Evolutionary conservation across 345 rosid species (phyloP).

Genomic region (Sonneratia caseolaris): DNA sequence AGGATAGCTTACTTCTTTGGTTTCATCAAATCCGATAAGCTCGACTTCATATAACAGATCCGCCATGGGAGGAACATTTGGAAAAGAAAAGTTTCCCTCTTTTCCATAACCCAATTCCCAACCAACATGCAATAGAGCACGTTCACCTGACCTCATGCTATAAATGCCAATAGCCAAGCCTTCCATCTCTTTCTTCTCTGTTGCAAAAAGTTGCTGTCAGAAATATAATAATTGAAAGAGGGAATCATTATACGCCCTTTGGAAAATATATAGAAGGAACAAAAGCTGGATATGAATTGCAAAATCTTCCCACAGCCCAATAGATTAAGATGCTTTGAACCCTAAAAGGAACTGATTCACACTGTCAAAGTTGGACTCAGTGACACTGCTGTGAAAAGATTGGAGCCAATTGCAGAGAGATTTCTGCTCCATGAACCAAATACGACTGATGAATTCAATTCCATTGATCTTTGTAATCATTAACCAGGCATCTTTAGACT

Average conservation of each 20-base stretch:
- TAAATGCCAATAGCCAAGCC: conserved; percentile 86
- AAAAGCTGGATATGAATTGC: background rate
- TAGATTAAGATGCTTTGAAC: background rate
- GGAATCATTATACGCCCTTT: background rate
- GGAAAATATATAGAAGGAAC: background rate
- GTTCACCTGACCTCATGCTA: conserved; percentile 88
- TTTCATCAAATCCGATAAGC: conserved; percentile 95
- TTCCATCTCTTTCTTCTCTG: conserved; percentile 86
- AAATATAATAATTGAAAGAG: background rate
- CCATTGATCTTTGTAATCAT: background rate
- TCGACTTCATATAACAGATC: conserved; percentile 81
- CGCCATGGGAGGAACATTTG: conserved; percentile 89
- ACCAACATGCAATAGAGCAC: conserved; percentile 64
- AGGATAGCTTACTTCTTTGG: conserved; percentile 62
- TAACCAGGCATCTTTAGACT: background rate
- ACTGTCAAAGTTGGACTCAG: no score
- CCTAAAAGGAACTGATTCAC: background rate
- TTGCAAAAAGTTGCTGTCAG: conserved; percentile 5
- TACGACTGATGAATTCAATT: background rate
- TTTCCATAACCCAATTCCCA: conserved; percentile 94
- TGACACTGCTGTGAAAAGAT: no score
- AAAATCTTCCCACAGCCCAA: background rate
- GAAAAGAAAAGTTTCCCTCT: conserved; percentile 94
- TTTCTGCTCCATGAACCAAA: background rate
- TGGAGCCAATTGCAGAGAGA: background rate